Evolutionary conservation across 1,284 basidiomycete genomes (phyloP).

Genomic region (Hemileia vastatrix): DNA sequence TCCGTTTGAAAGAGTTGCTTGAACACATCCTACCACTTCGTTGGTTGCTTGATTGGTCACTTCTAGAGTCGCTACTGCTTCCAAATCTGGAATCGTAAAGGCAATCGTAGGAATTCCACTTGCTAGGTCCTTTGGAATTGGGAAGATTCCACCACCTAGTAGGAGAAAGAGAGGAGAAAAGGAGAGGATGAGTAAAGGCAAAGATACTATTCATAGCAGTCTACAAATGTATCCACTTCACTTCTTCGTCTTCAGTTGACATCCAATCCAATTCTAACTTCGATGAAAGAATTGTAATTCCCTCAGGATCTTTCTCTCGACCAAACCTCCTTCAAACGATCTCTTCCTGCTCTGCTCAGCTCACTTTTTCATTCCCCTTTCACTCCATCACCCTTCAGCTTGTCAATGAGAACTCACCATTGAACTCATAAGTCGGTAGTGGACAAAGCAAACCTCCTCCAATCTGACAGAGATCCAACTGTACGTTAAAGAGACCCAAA

Average conservation of each 20-base stretch:
- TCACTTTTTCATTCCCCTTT: too few relatives aligned
- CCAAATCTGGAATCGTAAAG: constrained; percentile 79
- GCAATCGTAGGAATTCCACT: constrained; percentile 62
- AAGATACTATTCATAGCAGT: too few relatives aligned
- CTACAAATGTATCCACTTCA: too few relatives aligned
- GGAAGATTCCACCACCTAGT: constrained; percentile 30
- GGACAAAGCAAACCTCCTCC: constrained; percentile 34
- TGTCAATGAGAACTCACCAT: too few relatives aligned
- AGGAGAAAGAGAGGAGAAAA: neutral
- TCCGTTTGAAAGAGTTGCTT: constrained; percentile 83
- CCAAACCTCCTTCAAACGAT: too few relatives aligned
- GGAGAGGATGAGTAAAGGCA: neutral
- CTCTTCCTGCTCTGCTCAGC: too few relatives aligned
- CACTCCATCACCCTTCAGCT: too few relatives aligned
- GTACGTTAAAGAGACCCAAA: constrained; percentile 32
- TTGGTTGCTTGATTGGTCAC: constrained; percentile 61
- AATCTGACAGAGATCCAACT: constrained; percentile 36
- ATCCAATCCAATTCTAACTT: too few relatives aligned
- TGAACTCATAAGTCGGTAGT: constrained; percentile 37
- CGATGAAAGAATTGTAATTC: too few relatives aligned
- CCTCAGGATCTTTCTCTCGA: too few relatives aligned
- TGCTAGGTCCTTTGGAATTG: constrained; percentile 30
- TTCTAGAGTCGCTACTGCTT: constrained; percentile 74
- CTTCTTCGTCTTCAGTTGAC: too few relatives aligned
- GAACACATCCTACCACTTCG: constrained; percentile 71